A percentile compares a stretch with the other conserved stretches of the same genome.
phyloP scores from a whole-genome alignment of 164 flowering plant species.

The Umbellularia californica region DNA sequence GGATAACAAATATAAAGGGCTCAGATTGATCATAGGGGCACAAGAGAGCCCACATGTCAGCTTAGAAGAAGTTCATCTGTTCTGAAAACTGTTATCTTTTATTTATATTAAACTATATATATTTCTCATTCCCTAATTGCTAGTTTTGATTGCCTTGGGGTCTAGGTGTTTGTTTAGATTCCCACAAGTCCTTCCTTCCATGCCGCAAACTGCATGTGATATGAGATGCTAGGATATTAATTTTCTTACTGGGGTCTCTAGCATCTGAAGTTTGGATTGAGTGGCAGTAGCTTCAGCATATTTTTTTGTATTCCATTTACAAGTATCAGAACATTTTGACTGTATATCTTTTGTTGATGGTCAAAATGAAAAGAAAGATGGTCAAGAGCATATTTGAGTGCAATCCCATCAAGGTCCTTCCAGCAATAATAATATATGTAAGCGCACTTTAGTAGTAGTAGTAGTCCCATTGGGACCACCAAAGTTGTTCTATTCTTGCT shows the following conservation, averaged over 20 bases:
- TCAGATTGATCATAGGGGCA: too few relatives aligned
- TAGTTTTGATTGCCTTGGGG: too few relatives aligned
- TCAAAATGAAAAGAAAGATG: conserved; percentile 2
- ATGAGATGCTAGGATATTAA: neutral
- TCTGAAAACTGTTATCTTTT: too few relatives aligned
- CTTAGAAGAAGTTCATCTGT: too few relatives aligned
- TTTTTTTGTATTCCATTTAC: neutral
- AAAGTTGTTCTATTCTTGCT: neutral
- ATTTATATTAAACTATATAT: too few relatives aligned
- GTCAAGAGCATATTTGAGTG: conserved; percentile 7
- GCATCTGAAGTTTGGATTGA: neutral
- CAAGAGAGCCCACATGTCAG: too few relatives aligned
- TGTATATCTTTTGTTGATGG: neutral
- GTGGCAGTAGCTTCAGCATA: neutral
- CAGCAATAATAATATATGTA: neutral
- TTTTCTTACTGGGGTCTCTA: neutral
- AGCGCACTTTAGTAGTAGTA: neutral
- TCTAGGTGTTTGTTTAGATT: too few relatives aligned
- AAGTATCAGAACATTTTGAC: neutral
- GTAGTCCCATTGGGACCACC: neutral
- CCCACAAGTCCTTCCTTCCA: neutral
- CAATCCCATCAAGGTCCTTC: conserved; percentile 2
- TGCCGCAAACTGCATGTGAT: neutral
- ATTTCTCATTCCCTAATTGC: too few relatives aligned
- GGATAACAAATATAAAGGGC: too few relatives aligned